Percentiles rank a stretch among this genome's conserved stretches.
Conservation (phyloP, 208 protist species). For the Acanthamoeba lenticulata region DNA sequence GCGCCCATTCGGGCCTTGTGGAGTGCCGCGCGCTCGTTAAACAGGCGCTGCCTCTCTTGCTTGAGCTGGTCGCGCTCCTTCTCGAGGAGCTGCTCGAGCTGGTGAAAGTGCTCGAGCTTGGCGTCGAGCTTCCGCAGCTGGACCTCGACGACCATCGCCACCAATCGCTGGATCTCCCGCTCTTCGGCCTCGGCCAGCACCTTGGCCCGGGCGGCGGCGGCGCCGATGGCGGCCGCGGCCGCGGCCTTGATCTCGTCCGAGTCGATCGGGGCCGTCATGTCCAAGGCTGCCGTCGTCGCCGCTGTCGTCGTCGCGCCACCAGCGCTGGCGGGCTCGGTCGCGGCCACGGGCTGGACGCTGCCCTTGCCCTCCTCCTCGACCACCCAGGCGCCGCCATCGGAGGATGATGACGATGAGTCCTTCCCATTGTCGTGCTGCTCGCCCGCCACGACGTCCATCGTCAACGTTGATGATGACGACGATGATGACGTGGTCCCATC, state of each 20-base stretch:
- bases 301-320: not conserved
- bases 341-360: not conserved
- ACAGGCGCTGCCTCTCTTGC: conserved; percentile 5
- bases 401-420: not conserved
- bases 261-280: not conserved
- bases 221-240: conserved; percentile 62
- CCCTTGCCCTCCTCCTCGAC: conserved; percentile 11
- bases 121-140: conserved; percentile 76
- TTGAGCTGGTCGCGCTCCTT: conserved; percentile 48
- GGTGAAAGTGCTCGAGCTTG: conserved; percentile 73
- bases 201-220: conserved; percentile 64
- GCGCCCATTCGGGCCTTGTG: not conserved
- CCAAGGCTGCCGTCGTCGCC: not conserved
- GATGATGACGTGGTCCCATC: not conserved
- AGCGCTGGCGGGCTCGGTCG: not conserved
- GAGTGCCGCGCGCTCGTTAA: not conserved
- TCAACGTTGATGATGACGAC: not conserved
- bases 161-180: conserved; percentile 11
- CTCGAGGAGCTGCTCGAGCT: conserved; percentile 72
- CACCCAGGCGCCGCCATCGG: not conserved
- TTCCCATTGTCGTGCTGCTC: not conserved
- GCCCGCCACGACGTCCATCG: not conserved
- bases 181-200: conserved; percentile 71
- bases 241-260: conserved; percentile 13
- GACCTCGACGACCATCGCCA: conserved; percentile 69